Conservation (phyloP, 2,329 filamentous ascomycete species). For the Cladobotryum mycophilum region DNA sequence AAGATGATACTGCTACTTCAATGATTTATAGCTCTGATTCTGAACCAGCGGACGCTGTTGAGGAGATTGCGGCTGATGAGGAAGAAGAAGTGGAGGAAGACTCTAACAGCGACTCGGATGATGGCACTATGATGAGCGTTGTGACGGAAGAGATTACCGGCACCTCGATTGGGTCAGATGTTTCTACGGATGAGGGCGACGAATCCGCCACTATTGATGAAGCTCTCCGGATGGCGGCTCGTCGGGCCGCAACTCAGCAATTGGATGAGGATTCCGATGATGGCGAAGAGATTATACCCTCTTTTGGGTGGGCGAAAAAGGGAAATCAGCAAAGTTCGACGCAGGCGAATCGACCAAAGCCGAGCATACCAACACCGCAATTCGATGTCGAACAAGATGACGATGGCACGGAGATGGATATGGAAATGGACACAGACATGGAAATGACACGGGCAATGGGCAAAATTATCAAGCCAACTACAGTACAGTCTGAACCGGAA, state of each 20-base stretch:
- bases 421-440: constrained; percentile 46
- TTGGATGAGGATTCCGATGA: constrained; percentile 50
- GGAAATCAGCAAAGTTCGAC: constrained; percentile 29
- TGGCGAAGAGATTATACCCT: constrained; percentile 66
- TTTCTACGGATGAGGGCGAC: constrained; percentile 51
- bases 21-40: constrained; percentile 69
- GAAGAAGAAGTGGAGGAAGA: constrained; percentile 28
- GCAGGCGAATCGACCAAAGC: constrained; percentile 34
- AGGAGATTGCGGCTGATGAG: constrained; percentile 50
- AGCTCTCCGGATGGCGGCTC: constrained; percentile 67
- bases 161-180: constrained; percentile 57
- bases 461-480: constrained; percentile 39
- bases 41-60: constrained; percentile 48
- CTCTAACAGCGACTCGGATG: constrained; percentile 56
- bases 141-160: constrained; percentile 72
- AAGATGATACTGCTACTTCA: constrained; percentile 65
- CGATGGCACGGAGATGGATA: constrained; percentile 28
- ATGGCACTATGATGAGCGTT: constrained; percentile 75
- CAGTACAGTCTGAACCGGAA: constrained; percentile 35
- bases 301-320: constrained; percentile 69
- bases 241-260: constrained; percentile 62
- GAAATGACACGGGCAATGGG: constrained; percentile 52
- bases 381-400: constrained; percentile 14
- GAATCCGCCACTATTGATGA: constrained; percentile 72
- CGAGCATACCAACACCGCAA: constrained; percentile 26